These are phyloP conservation scores for Rugosomyces carneus DNA, from an alignment of 1,284 basidiomycete species.

Conservation along the genomic window DNA sequence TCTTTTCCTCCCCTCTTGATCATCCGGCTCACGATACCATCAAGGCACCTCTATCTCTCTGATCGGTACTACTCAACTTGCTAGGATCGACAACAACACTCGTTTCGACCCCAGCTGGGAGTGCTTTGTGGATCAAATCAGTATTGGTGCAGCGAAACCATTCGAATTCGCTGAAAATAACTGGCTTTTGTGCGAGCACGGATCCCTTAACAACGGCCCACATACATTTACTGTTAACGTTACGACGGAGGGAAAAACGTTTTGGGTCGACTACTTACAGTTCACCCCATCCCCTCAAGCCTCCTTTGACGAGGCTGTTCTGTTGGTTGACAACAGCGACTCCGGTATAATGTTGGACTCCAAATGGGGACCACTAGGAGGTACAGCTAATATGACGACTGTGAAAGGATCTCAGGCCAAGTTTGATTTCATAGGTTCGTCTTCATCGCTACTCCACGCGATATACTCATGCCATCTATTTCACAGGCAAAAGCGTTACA, in stretches of 20 bases:
- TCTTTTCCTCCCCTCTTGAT: too few relatives aligned
- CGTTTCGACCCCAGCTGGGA: slow-evolving; percentile 20
- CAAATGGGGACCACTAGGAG: slow-evolving; percentile 20
- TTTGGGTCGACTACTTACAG: slow-evolving; percentile 26
- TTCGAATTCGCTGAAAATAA: slow-evolving; percentile 23
- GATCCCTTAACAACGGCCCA: slow-evolving; percentile 15
- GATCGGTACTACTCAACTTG: slow-evolving; percentile 20
- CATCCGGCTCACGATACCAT: background rate
- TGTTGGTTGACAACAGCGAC: slow-evolving; percentile 21
- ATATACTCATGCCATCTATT: background rate
- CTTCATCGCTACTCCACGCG: background rate
- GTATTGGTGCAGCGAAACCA: slow-evolving; percentile 17
- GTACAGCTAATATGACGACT: slow-evolving; percentile 19
- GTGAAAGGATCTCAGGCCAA: slow-evolving; percentile 14
- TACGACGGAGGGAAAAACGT: slow-evolving; percentile 18
- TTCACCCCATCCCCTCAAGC: slow-evolving; percentile 20
- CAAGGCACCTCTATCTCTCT: slow-evolving; percentile 15
- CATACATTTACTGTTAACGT: slow-evolving; percentile 24
- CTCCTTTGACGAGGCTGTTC: slow-evolving; percentile 13
- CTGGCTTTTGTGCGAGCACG: slow-evolving; percentile 21
- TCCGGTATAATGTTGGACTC: slow-evolving; percentile 19
- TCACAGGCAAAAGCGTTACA: slow-evolving; percentile 6
- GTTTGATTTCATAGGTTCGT: slow-evolving; percentile 25
- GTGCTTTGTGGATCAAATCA: slow-evolving; percentile 23
- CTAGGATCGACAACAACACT: slow-evolving; percentile 10